phyloP scores from a whole-genome alignment of 1,284 basidiomycete species.

The Pyrrhoderma lamaoense region DNA sequence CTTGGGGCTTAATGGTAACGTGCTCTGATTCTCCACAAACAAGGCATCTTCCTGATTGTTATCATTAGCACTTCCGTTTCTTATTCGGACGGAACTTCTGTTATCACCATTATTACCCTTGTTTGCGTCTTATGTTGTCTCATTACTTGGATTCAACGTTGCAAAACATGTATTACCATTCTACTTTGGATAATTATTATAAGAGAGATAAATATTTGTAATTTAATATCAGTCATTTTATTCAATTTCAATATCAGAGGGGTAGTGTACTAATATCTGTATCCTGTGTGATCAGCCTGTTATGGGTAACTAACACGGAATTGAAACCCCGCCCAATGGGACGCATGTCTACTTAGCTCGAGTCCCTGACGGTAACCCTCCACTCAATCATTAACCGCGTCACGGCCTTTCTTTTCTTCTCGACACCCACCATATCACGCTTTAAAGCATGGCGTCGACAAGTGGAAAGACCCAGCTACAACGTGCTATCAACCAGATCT shows the following conservation, averaged over 20 bases:
- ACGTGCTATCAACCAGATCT: slow-evolving; percentile 69
- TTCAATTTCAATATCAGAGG: too few relatives aligned
- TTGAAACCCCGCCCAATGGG: slow-evolving; percentile 16
- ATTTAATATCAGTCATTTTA: too few relatives aligned
- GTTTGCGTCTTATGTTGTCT: slow-evolving; percentile 78
- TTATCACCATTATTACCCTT: slow-evolving; percentile 81
- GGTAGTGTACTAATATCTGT: too few relatives aligned
- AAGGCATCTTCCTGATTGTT: slow-evolving; percentile 4
- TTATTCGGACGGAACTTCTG: slow-evolving; percentile 80
- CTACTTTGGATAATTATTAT: slow-evolving; percentile 62
- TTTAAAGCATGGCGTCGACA: slow-evolving; percentile 5
- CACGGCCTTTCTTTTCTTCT: slow-evolving; percentile 5
- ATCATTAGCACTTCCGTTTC: slow-evolving; percentile 74
- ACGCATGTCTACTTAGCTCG: background rate
- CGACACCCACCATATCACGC: background rate
- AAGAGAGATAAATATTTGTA: background rate
- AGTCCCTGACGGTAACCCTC: background rate
- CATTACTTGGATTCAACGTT: slow-evolving; percentile 85
- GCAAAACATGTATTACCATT: slow-evolving; percentile 67
- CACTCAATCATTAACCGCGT: slow-evolving; percentile 1
- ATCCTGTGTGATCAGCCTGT: background rate
- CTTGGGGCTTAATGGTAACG: slow-evolving; percentile 73
- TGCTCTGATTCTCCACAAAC: slow-evolving; percentile 3
- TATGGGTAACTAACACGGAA: slow-evolving; percentile 1
- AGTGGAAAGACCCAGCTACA: slow-evolving; percentile 47